These are phyloP conservation scores for Iris pallida DNA, from an alignment of 116 monocot species.

Conservation along the genomic window DNA sequence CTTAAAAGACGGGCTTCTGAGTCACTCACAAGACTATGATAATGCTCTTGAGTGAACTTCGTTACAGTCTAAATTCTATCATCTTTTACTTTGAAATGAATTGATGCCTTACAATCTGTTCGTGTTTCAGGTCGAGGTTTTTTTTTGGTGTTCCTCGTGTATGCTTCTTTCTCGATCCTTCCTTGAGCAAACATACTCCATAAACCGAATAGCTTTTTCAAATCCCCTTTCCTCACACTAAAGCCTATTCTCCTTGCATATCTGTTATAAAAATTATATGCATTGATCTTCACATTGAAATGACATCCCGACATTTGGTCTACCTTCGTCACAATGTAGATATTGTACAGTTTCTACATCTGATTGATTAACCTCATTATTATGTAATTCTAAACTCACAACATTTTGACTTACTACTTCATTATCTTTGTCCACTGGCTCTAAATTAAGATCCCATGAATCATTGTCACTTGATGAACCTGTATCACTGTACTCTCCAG, in stretches of 20 bases:
- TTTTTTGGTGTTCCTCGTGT: constrained; percentile 26
- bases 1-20: constrained; percentile 41
- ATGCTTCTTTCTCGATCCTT: constrained; percentile 53
- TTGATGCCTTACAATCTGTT: constrained; percentile 59
- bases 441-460: no score
- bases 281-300: constrained; percentile 58
- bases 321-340: no score
- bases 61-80: constrained; percentile 36
- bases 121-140: constrained; percentile 45
- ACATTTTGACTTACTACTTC: no score
- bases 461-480: no score
- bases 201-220: constrained; percentile 37
- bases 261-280: constrained; percentile 46
- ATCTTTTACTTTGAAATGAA: constrained; percentile 47
- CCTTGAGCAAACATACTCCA: constrained; percentile 50
- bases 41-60: constrained; percentile 47
- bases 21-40: constrained; percentile 40
- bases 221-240: constrained; percentile 56
- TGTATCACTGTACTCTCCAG: no score
- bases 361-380: no score
- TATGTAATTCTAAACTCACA: no score
- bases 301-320: constrained; percentile 40
- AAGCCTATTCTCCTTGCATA: constrained; percentile 66
- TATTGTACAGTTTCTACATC: no score
- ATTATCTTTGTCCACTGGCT: no score